Conservation (phyloP, 805 yeast genomes). For the Ogataea corticis region DNA sequence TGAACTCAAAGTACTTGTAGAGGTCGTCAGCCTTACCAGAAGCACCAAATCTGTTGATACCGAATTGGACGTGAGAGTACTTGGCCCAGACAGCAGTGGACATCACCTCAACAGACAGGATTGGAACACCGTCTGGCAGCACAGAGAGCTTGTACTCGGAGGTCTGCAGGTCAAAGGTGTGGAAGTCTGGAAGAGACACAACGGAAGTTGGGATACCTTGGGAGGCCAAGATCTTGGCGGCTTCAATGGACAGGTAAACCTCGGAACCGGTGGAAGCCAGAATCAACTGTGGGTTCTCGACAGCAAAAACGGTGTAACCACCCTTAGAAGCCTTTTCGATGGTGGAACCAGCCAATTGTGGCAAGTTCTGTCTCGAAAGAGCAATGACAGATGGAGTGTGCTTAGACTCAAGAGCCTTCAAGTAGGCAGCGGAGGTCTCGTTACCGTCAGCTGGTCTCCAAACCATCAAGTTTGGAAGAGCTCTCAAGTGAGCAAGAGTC, state of each 20-base stretch:
- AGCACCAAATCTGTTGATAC: constrained; percentile 94
- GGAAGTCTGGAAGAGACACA: constrained; percentile 92
- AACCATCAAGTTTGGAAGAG: constrained; percentile 76
- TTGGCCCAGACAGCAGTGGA: constrained; percentile 90
- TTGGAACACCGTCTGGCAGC: constrained; percentile 93
- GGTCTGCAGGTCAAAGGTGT: constrained; percentile 83
- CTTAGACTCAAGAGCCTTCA: constrained; percentile 58
- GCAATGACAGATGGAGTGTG: constrained; percentile 75
- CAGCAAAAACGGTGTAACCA: constrained; percentile 77
- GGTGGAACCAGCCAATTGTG: constrained; percentile 91
- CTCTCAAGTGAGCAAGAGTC: constrained; percentile 84
- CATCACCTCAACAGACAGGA: constrained; percentile 91
- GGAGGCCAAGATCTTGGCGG: constrained; percentile 68
- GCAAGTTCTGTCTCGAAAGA: constrained; percentile 81
- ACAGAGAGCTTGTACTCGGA: constrained; percentile 79
- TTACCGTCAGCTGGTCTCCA: constrained; percentile 96
- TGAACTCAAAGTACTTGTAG: constrained; percentile 85
- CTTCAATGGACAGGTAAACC: constrained; percentile 78
- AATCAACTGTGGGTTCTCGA: constrained; percentile 65
- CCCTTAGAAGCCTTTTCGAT: constrained; percentile 92
- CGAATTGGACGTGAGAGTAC: constrained; percentile 95
- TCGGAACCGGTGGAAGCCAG: constrained; percentile 95
- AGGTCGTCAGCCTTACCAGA: constrained; percentile 87
- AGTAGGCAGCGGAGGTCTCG: constrained; percentile 82
- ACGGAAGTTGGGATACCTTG: constrained; percentile 74